These are phyloP conservation scores for Hypholoma fasciculare DNA, from an alignment of 768 basidiomycete species.

Conservation along the genomic window DNA sequence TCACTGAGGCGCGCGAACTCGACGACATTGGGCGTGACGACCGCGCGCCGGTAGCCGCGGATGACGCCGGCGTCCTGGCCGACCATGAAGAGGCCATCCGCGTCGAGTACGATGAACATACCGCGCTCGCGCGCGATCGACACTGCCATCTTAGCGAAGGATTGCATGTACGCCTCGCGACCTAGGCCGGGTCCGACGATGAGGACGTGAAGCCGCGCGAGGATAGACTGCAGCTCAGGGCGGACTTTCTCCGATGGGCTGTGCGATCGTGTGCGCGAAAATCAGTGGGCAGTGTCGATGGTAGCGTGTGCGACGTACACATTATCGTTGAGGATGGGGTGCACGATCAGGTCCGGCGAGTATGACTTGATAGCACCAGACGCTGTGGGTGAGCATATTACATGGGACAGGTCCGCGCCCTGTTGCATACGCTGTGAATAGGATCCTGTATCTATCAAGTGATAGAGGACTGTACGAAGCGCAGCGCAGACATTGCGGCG, in stretches of 20 bases:
- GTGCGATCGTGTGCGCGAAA: background rate
- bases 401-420: slow-evolving; percentile 96
- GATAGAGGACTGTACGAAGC: slow-evolving; percentile 55
- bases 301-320: slow-evolving; percentile 39
- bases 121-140: slow-evolving; percentile 67
- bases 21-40: slow-evolving; percentile 92
- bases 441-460: background rate
- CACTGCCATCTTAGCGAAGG: slow-evolving; percentile 75
- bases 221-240: slow-evolving; percentile 59
- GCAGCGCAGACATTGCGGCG: slow-evolving; percentile 86
- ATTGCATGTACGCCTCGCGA: slow-evolving; percentile 87
- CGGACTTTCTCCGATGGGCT: slow-evolving; percentile 53
- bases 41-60: slow-evolving; percentile 81
- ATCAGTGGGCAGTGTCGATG: background rate
- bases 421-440: slow-evolving; percentile 24
- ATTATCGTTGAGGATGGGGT: slow-evolving; percentile 81
- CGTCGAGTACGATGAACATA: slow-evolving; percentile 93
- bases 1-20: slow-evolving; percentile 89
- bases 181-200: slow-evolving; percentile 95
- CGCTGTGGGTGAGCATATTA: slow-evolving; percentile 93
- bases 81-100: slow-evolving; percentile 86
- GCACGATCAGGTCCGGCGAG: slow-evolving; percentile 96
- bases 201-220: slow-evolving; percentile 88
- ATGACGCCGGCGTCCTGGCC: slow-evolving; percentile 74
- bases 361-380: slow-evolving; percentile 95